A percentile compares a stretch with the other conserved stretches of the same genome.
These are phyloP conservation scores for Clarireedia hainanense DNA, from an alignment of 2,329 filamentous ascomycete genomes.

Conservation along the genomic window DNA sequence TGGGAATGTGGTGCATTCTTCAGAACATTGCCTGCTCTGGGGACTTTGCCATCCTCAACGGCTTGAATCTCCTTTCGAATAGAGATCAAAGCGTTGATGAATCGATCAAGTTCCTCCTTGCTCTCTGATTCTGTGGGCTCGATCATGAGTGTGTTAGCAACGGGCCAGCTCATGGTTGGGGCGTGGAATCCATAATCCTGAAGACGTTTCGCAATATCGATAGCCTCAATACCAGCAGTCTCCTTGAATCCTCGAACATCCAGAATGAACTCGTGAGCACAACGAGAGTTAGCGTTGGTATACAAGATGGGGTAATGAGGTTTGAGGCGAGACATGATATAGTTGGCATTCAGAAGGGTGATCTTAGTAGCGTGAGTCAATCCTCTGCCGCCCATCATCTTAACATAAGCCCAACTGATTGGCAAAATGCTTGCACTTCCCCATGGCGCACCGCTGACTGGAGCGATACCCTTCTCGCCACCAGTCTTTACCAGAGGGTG, in stretches of 20 bases:
- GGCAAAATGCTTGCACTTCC: constrained; percentile 88
- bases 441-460: constrained; percentile 75
- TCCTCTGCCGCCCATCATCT: constrained; percentile 80
- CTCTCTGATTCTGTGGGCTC: constrained; percentile 93
- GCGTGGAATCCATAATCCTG: constrained; percentile 98
- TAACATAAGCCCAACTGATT: constrained; percentile 93
- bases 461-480: constrained; percentile 51
- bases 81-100: constrained; percentile 80
- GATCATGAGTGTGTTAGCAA: constrained; percentile 94
- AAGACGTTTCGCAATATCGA: constrained; percentile 91
- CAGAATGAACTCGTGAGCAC: constrained; percentile 95
- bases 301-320: constrained; percentile 88
- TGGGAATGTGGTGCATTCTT: constrained; percentile 86
- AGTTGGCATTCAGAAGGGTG: constrained; percentile 94
- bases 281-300: constrained; percentile 79
- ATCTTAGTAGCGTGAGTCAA: constrained; percentile 86
- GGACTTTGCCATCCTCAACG: constrained; percentile 70
- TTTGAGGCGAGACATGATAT: constrained; percentile 81
- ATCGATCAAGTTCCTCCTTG: constrained; percentile 87
- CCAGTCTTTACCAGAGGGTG: constrained; percentile 54
- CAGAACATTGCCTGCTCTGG: constrained; percentile 71
- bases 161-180: constrained; percentile 95
- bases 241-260: constrained; percentile 82
- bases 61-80: constrained; percentile 81
- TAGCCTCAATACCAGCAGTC: constrained; percentile 75